Evolutionary conservation across 2,329 filamentous ascomycete genomes (phyloP).

Genomic region (Zarea fungicola): DNA sequence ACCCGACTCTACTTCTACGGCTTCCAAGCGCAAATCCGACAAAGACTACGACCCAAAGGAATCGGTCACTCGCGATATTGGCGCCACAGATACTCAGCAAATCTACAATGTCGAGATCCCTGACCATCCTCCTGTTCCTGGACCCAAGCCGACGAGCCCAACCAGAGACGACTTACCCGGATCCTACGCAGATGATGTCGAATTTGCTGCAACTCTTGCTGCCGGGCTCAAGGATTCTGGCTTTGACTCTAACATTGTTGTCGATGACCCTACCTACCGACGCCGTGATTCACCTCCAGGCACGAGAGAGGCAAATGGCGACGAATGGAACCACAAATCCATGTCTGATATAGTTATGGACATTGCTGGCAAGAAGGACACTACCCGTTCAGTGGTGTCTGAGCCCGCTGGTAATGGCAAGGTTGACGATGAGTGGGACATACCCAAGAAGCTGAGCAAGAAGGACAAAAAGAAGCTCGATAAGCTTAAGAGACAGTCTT

Average conservation of each 20-base stretch:
- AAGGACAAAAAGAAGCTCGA: constrained; percentile 46
- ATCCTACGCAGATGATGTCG: constrained; percentile 60
- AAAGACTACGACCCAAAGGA: constrained; percentile 14
- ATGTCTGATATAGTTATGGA: constrained; percentile 45
- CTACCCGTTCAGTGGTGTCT: constrained; percentile 18
- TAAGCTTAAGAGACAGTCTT: constrained; percentile 35
- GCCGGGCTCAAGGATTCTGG: constrained; percentile 64
- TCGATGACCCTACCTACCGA: constrained; percentile 59
- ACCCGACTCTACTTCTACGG: constrained; percentile 23
- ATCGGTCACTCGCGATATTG: constrained; percentile 18
- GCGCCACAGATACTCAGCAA: constrained; percentile 18
- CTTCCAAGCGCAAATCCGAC: constrained; percentile 15
- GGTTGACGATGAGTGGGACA: constrained; percentile 21
- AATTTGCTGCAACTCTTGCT: constrained; percentile 64
- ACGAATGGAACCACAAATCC: constrained; percentile 42
- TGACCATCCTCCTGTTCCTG: constrained; percentile 45
- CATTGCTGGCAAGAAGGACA: constrained; percentile 30
- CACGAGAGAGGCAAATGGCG: constrained; percentile 42
- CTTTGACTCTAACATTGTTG: constrained; percentile 66
- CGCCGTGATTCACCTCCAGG: constrained; percentile 59
- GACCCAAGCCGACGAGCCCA: constrained; percentile 51
- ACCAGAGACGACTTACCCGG: constrained; percentile 53
- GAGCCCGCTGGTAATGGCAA: constrained; percentile 33
- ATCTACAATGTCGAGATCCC: constrained; percentile 34
- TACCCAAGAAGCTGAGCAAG: constrained; percentile 35